Evolutionary conservation across 1,139 yeast species (phyloP), one percentile per base, ranked within the genome.

Genomic region (Blastobotrys petasosporus): DNA sequence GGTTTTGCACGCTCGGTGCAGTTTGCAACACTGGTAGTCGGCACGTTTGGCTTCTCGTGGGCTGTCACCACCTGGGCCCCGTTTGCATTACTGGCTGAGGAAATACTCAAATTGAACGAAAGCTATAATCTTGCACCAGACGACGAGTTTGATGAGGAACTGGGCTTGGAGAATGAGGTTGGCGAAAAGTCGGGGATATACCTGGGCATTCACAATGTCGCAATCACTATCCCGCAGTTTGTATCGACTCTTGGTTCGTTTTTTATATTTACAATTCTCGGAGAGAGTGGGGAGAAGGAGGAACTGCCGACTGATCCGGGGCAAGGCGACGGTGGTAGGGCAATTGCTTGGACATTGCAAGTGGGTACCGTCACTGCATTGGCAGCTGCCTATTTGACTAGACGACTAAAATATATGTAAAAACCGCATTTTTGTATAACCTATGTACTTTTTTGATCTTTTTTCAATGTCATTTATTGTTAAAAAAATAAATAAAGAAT

Each of bases 1-100:
- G 55, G 61, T 2, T 61, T 58, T 40, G 65, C 64, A 4, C 31
- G 45, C 1, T 54, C 61, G 2, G 60, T 62, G 12, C 25, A 33
- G 2, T 56, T 53, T 8, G 71, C 69, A 1, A 61, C 68, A 3
- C 40, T 51, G 4, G 49, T 66, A 1, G 67, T 68, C 4, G 68
- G 60, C 1, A 37, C 61, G 8, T 61, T 67, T 41, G 73, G 73
- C 10, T 56, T 67, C 43, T 54, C 70, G 1, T 69, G 73, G 73
- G 71, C 73, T 0, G 52, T 66, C 28, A 62, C 69, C 1, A 58
- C 68, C 2, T 69, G 73, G 73, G 71, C 69, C 0, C 73, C 73
- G 11, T 69, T 62, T 51, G 61, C 71, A 1, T 51, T 69, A 12
- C 57, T 69, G n/a, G 70, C 69, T 1, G 67, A 66, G 47, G 69